Conservation (phyloP, 139 green algal genomes). For the Ulvella scutata region DNA sequence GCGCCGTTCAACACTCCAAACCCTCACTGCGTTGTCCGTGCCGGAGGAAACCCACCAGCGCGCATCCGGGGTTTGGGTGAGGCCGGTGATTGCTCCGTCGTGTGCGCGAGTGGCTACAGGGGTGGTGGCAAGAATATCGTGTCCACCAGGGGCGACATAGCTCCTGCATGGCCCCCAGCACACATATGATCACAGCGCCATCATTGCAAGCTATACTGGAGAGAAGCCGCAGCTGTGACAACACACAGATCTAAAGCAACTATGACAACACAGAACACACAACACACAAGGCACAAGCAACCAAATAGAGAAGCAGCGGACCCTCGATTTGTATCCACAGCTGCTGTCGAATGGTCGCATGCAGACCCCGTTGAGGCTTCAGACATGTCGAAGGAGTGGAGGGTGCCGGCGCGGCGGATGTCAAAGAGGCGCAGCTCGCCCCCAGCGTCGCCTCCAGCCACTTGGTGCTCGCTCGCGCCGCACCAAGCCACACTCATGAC, state of each 20-base stretch:
- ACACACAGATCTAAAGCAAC: no score
- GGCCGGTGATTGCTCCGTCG: not conserved
- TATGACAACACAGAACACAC: no score
- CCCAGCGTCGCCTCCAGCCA: not conserved
- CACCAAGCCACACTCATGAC: not conserved
- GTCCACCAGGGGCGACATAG: not conserved
- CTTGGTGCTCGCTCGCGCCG: not conserved
- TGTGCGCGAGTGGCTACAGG: not conserved
- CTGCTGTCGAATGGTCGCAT: no score
- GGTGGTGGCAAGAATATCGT: not conserved
- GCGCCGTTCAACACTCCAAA: not conserved
- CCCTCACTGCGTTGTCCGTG: not conserved
- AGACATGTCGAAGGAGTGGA: not conserved
- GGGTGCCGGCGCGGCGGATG: not conserved
- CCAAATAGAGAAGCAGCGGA: no score
- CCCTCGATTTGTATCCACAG: no score
- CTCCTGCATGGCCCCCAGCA: not conserved
- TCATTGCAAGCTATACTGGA: no score
- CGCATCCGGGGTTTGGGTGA: not conserved
- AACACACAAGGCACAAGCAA: no score
- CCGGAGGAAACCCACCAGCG: not conserved
- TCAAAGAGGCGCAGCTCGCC: conserved; percentile 2
- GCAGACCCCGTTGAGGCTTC: no score
- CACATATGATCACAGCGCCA: no score
- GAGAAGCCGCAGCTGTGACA: no score